Base-by-base conservation (phyloP, 192 early-diverging fungal genomes). In the Fimicolochytrium jonesii region DNA sequence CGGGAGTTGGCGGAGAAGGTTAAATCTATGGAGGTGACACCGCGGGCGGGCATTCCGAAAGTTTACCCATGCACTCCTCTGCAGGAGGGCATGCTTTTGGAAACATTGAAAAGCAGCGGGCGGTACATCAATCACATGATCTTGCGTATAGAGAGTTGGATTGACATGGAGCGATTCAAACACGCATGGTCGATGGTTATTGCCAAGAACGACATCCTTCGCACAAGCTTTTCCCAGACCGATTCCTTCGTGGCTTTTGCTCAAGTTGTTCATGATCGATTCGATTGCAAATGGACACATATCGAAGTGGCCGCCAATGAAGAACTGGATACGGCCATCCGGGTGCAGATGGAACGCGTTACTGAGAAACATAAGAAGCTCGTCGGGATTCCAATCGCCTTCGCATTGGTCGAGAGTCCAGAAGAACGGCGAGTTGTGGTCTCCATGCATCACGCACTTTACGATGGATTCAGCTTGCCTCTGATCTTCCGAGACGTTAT, bases 391-490 rank as follows among this genome's bases (percentile, higher is more conserved):
- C 57, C 57, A 3, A 45, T 59, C 45, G 15, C 39, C 2, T 46
- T 43, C 42, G 41, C n/a, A 15, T 17, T 59, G 4, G 11, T 59
- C 32, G 13, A 11, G 4, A 20, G 30, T 11, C 57, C 57, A 3
- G n/a, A 17, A n/a, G n/a, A 59, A 45, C n/a, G 13, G 6, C 20
- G 20, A n/a, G 13, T 64, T 11, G 23, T 64, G 10, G 36, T 74
- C n/a, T 43, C 48, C 17, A 50, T 71, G 3, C 69, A 73, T 45
- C 73, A 75, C 37, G 56, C 65, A 3, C 28, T 72, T 2, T 75
- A 73, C 56, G 73, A 75, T 48, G 73, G 73, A 42, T 75, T 64
- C 65, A 32, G 23, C 10, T 47, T 68, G 15, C 56, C 52, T 9
- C 36, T 74, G 25, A 57, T 74, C 31, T 25, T 74, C 6, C 33